A percentile compares a stretch with the other conserved stretches of the same genome.
These are phyloP conservation scores for Aquanectria penicillioides DNA, from an alignment of 2,329 filamentous ascomycete species.

Conservation along the genomic window DNA sequence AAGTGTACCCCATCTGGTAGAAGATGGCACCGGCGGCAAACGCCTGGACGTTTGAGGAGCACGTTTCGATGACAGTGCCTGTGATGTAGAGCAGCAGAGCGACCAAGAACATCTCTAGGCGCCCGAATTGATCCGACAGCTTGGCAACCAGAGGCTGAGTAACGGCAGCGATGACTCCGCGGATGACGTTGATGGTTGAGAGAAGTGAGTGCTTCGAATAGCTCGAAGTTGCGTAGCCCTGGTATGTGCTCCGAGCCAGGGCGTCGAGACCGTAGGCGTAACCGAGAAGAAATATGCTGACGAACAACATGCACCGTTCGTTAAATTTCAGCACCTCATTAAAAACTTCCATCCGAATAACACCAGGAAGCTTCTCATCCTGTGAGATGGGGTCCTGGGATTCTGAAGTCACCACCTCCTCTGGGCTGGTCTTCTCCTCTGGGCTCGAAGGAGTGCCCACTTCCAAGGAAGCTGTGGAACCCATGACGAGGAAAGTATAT, in stretches of 20 bases:
- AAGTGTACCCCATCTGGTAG: slow-evolving; percentile 68
- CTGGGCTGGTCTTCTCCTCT: neutral
- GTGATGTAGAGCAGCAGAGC: slow-evolving; percentile 64
- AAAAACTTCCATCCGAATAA: neutral
- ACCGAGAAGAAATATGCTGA: neutral
- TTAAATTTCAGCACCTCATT: neutral
- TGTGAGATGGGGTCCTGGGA: too few species aligned
- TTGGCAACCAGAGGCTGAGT: slow-evolving; percentile 59
- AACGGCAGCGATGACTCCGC: slow-evolving; percentile 49
- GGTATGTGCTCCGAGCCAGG: neutral
- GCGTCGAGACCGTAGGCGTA: neutral
- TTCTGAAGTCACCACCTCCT: neutral
- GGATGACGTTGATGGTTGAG: slow-evolving; percentile 56
- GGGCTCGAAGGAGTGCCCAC: neutral
- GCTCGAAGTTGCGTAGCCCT: slow-evolving; percentile 5
- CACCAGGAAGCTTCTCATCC: neutral
- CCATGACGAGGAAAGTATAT: too few species aligned
- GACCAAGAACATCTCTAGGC: slow-evolving; percentile 66
- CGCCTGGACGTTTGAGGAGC: slow-evolving; percentile 62
- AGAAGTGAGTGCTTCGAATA: slow-evolving; percentile 54
- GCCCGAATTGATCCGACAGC: slow-evolving; percentile 70
- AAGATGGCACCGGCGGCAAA: slow-evolving; percentile 68
- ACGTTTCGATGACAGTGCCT: slow-evolving; percentile 67
- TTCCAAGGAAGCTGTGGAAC: too few species aligned
- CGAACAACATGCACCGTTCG: neutral